A percentile compares a stretch with the other conserved stretches of the same genome.
Conservation (phyloP, 176 grass and related monocot species). For the Panicum miliaceum region DNA sequence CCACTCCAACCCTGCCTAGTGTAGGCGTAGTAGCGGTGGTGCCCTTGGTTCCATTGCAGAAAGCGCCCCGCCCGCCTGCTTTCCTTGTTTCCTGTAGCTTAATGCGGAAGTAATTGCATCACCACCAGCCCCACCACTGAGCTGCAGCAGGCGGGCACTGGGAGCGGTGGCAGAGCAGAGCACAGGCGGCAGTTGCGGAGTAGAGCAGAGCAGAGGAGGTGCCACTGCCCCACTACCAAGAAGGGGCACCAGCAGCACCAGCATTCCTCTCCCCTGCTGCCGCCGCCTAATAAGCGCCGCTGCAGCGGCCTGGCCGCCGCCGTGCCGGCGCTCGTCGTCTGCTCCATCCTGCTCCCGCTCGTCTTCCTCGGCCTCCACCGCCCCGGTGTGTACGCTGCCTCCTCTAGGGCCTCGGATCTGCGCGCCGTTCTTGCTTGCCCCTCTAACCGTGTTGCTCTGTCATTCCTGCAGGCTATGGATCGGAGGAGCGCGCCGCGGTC, state of each 20-base stretch:
- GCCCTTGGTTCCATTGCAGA: neutral
- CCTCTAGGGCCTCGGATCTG: constrained; percentile 8
- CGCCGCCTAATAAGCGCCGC: constrained; percentile 53
- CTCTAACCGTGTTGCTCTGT: neutral
- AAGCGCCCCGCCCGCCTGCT: neutral
- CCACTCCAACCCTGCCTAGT: too few relatives aligned
- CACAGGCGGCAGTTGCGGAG: constrained; percentile 22
- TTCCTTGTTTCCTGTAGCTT: neutral
- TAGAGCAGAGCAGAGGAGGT: constrained; percentile 26
- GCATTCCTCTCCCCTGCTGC: constrained; percentile 31
- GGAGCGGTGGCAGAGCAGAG: too few relatives aligned
- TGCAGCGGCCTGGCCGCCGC: constrained; percentile 57
- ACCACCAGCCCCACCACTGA: neutral
- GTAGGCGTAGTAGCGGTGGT: too few relatives aligned
- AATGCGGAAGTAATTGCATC: neutral
- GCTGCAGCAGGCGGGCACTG: neutral
- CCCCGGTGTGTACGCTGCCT: constrained; percentile 35
- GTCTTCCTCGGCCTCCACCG: constrained; percentile 75
- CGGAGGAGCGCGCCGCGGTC: constrained; percentile 46
- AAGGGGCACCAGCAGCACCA: constrained; percentile 62
- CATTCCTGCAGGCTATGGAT: constrained; percentile 37
- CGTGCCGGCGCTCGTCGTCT: constrained; percentile 71
- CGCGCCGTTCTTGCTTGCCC: neutral
- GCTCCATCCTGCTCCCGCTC: constrained; percentile 73
- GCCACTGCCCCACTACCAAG: constrained; percentile 42